Evolutionary conservation across 2,329 filamentous ascomycete genomes (phyloP).

Genomic region (Epichloe glyceriae): DNA sequence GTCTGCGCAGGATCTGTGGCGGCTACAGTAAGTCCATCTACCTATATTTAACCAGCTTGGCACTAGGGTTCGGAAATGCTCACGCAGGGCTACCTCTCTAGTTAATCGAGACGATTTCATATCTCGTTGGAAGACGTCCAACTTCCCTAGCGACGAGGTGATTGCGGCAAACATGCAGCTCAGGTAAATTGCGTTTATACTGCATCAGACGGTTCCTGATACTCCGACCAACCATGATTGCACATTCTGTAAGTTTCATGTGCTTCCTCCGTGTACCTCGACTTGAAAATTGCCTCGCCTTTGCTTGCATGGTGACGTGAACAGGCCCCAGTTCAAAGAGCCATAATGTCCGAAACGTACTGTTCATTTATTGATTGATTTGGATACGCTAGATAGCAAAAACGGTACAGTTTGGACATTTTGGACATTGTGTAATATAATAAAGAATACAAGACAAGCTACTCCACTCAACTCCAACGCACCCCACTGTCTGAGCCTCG

Average conservation of each 20-base stretch:
- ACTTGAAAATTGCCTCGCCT: too few relatives aligned
- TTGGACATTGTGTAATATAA: too few relatives aligned
- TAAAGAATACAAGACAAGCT: too few relatives aligned
- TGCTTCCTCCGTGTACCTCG: too few relatives aligned
- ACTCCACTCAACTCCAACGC: too few relatives aligned
- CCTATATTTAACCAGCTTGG: background rate
- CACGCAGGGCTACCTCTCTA: slow-evolving; percentile 18
- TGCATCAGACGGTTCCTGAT: background rate
- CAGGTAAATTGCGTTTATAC: slow-evolving; percentile 4
- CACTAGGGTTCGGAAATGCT: background rate
- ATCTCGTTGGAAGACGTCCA: slow-evolving; percentile 62
- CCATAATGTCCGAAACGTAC: too few relatives aligned
- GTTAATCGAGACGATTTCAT: slow-evolving; percentile 72
- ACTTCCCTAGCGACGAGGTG: slow-evolving; percentile 38
- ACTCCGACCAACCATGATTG: background rate
- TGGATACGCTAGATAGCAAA: too few relatives aligned
- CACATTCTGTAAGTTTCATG: background rate
- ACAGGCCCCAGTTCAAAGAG: too few relatives aligned
- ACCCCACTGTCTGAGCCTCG: background rate
- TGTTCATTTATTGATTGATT: too few relatives aligned
- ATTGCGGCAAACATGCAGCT: slow-evolving; percentile 23
- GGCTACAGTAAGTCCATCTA: slow-evolving; percentile 59
- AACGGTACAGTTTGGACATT: too few relatives aligned
- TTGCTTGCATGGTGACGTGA: too few relatives aligned
- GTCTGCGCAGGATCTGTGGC: slow-evolving; percentile 77